These are phyloP conservation scores for Pseudoneurospora amorphoporcata DNA, from an alignment of 495 filamentous ascomycete species.

Conservation along the genomic window DNA sequence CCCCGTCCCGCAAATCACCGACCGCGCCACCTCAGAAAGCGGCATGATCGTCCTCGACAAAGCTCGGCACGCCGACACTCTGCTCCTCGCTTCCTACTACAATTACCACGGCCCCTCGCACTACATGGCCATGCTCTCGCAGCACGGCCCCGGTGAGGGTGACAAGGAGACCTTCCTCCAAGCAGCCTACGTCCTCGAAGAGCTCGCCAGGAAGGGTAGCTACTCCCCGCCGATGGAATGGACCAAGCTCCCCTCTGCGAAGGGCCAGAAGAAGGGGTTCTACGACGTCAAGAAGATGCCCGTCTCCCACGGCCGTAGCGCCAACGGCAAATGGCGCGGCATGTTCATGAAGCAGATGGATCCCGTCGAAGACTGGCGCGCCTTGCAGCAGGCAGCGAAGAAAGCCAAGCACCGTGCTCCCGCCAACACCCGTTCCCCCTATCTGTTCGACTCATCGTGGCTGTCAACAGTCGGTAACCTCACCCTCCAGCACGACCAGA, in stretches of 20 bases:
- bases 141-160: conserved; percentile 47
- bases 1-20: conserved; percentile 24
- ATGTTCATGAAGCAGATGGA: conserved; percentile 17
- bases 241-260: background rate
- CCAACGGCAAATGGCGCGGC: conserved; percentile 7
- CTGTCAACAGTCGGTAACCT: conserved; percentile 1
- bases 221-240: conserved; percentile 7
- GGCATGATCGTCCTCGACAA: conserved; percentile 50
- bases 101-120: conserved; percentile 49
- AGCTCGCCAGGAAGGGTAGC: conserved; percentile 11
- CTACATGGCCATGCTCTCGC: conserved; percentile 49
- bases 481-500: conserved; percentile 12
- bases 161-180: conserved; percentile 57
- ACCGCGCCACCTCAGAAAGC: conserved; percentile 39
- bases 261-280: conserved; percentile 20
- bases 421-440: background rate
- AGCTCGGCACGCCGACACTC: conserved; percentile 36
- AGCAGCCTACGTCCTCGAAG: conserved; percentile 40
- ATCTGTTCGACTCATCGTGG: conserved; percentile 5
- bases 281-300: conserved; percentile 34
- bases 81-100: conserved; percentile 53
- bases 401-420: background rate
- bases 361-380: conserved; percentile 16
- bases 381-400: conserved; percentile 7
- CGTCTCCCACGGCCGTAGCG: conserved; percentile 2